These are phyloP conservation scores for Claviceps fusiformis DNA, from an alignment of 2,329 filamentous ascomycete species.

Conservation along the genomic window DNA sequence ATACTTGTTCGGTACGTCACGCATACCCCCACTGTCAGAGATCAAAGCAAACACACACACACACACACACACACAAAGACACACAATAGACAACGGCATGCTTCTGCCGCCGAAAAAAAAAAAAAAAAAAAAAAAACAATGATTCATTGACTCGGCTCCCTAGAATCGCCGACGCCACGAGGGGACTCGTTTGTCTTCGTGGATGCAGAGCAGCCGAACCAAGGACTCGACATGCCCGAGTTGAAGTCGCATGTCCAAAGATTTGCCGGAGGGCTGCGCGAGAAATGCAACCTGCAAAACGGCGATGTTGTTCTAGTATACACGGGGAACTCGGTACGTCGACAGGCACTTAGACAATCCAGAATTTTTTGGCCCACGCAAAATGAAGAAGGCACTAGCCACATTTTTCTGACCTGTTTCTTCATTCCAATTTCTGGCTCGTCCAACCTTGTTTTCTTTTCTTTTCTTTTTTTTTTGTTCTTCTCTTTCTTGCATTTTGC, in stretches of 20 bases:
- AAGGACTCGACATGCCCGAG: background rate
- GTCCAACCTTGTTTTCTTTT: background rate
- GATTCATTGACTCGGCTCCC: background rate
- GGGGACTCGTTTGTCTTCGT: background rate
- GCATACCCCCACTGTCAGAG: too few relatives aligned
- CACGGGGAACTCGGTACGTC: background rate
- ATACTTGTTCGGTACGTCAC: too few relatives aligned
- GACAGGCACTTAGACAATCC: background rate
- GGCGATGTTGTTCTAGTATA: background rate
- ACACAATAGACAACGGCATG: background rate
- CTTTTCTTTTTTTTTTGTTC: background rate
- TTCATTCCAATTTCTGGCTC: too few relatives aligned
- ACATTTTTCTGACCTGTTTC: background rate
- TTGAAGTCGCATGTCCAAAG: background rate
- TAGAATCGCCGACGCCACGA: background rate
- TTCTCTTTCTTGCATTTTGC: background rate
- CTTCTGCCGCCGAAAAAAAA: background rate
- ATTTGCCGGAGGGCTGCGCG: background rate
- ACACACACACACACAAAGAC: too few relatives aligned
- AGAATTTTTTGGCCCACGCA: too few relatives aligned
- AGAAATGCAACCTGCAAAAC: background rate
- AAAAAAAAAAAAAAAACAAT: too few relatives aligned
- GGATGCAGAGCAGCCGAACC: background rate
- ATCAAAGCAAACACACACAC: rapidly evolving
- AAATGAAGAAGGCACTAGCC: background rate